Base-by-base conservation (phyloP, 805 yeast species). In the Jamesozyma gamospora region DNA sequence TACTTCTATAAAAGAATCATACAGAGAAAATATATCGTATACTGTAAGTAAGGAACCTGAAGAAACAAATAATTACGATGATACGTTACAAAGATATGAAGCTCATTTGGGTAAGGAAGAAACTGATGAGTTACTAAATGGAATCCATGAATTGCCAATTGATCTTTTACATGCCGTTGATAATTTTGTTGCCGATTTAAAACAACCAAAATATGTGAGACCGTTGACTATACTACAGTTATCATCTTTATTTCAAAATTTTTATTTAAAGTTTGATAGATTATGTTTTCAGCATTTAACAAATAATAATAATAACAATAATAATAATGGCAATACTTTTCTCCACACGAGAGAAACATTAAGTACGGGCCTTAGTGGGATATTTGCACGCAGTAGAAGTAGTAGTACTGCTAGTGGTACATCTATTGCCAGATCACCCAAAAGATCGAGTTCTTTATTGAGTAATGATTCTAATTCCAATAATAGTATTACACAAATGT, bases 321-420 rank as follows among this genome's bases (percentile, higher is more conserved):
- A 28, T 19, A 15, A 14, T 15, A 33, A 24, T 15, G 27, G 15
- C 15, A 17, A 36, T 2, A 37, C 53, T 2, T 51, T 54, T 34
- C 38, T 56, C 15, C 42, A 36, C 29, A 60, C 62, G 0, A 50
- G 54, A 21, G 64, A 59, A 30, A 43, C 56, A 2, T 41, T 57
- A 18, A 58, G 60, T 34, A 56, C 60, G 32, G 64, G 64, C 1
- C 40, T 60, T 30, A 58, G 63, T 39, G 63, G 63, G 2, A 56
- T 60, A 7, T 60, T 60, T 49, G 55, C 57, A 10, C 45, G 63
- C 16, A 56, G 61, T 36, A 51, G 64, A 34, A 58, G 64, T 45
- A 50, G 55, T 32, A 53, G 58, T 34, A 34, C 35, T 3, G 31
- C 30, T 2, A 41, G 42, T 37, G 50, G 45, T 1, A 45, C 50